Percentiles rank a stretch among this genome's conserved stretches.
These are phyloP conservation scores for Epichloe scottii DNA, from an alignment of 2,329 filamentous ascomycete genomes.

Conservation along the genomic window DNA sequence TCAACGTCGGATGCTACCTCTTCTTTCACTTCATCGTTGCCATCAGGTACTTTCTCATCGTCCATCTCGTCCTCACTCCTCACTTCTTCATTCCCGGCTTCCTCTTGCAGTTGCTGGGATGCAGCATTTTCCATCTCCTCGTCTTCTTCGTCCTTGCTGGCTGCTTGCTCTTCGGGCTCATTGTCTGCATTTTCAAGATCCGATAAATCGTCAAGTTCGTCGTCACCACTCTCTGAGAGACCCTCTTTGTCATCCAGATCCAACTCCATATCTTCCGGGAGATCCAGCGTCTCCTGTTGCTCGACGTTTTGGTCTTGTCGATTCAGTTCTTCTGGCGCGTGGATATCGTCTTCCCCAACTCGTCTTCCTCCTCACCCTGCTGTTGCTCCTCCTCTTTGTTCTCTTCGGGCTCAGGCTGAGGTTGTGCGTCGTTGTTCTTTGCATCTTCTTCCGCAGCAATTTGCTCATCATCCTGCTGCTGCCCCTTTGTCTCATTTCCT, in stretches of 20 bases:
- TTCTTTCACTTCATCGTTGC: constrained; percentile 40
- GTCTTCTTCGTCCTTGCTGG: constrained; percentile 21
- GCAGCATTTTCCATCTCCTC: constrained; percentile 24
- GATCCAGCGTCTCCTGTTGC: constrained; percentile 68
- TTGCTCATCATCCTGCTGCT: constrained; percentile 53
- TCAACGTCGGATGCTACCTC: constrained; percentile 25
- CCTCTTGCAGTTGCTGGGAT: constrained; percentile 25
- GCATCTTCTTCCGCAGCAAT: constrained; percentile 46
- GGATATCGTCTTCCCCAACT: constrained; percentile 37
- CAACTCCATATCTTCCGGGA: constrained; percentile 82
- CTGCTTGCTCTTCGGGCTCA: constrained; percentile 22
- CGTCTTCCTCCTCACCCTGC: constrained; percentile 22
- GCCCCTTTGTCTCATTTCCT: constrained; percentile 57
- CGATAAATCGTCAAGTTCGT: constrained; percentile 46
- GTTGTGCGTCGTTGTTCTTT: constrained; percentile 26
- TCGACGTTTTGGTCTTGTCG: constrained; percentile 62
- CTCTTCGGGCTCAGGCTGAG: constrained; percentile 37
- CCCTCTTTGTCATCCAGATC: constrained; percentile 59
- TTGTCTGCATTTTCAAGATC: constrained; percentile 36
- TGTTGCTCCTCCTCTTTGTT: constrained; percentile 21
- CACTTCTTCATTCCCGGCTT: constrained; percentile 31
- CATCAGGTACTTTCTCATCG: constrained; percentile 30
- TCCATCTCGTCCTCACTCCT: constrained; percentile 31
- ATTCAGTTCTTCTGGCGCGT: constrained; percentile 43
- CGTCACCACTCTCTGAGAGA: constrained; percentile 43